Percentiles rank a stretch among this genome's conserved stretches.
Evolutionary conservation across 139 green algal species (phyloP).

Genomic region (Limnomonas spitsbergensis): DNA sequence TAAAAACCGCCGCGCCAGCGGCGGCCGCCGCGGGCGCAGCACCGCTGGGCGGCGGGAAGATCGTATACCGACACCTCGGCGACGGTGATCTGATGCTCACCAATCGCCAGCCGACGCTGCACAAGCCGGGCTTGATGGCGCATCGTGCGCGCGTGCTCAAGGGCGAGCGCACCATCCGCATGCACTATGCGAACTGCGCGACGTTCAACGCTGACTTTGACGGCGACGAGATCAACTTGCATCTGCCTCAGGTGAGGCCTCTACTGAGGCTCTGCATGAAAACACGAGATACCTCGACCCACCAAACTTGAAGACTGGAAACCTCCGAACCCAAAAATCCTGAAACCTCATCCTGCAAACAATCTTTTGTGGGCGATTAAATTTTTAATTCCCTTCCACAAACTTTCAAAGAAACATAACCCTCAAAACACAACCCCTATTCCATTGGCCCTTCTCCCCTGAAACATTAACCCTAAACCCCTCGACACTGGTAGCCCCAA

Average conservation of each 20-base stretch:
- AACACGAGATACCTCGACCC: no score
- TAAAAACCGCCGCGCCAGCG: not conserved
- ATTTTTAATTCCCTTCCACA: no score
- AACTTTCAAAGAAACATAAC: no score
- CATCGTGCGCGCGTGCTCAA: conserved; percentile 64
- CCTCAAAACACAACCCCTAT: no score
- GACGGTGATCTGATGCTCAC: conserved; percentile 96
- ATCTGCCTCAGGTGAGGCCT: conserved; percentile 82
- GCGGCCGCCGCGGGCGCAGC: not conserved
- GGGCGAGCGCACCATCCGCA: conserved; percentile 92
- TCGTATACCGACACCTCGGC: conserved; percentile 84
- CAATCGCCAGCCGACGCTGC: conserved; percentile 98
- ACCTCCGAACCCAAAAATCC: no score
- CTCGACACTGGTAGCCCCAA: no score
- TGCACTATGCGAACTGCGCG: conserved; percentile 99
- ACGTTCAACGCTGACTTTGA: conserved; percentile 98
- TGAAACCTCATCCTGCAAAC: no score
- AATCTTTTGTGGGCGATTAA: no score
- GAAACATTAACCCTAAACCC: no score
- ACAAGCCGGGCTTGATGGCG: conserved; percentile 88
- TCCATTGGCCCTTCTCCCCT: no score
- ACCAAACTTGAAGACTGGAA: no score
- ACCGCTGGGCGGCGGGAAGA: conserved; percentile 42
- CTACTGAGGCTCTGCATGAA: no score
- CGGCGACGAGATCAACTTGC: conserved; percentile 99